Evolutionary conservation across 768 basidiomycete genomes (phyloP).

Genomic region (Trametes gibbosa): DNA sequence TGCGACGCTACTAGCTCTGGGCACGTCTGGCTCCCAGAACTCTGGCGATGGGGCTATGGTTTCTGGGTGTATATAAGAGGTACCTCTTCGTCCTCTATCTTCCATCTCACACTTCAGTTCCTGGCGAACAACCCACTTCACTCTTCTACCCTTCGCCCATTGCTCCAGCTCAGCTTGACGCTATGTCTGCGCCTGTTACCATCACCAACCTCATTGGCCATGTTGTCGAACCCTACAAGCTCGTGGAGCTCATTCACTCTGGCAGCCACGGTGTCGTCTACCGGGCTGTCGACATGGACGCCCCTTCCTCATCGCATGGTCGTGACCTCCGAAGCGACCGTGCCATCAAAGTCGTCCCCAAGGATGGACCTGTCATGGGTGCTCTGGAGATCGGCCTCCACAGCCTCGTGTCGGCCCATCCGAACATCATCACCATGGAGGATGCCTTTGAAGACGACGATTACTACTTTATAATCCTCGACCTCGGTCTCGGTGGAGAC

Average conservation of each 20-base stretch:
- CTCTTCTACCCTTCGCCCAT: background rate
- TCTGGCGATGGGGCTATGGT: background rate
- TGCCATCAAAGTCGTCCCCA: constrained; percentile 24
- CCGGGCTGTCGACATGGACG: constrained; percentile 59
- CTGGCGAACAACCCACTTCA: constrained; percentile 1
- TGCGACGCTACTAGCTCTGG: background rate
- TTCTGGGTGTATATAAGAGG: background rate
- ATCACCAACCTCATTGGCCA: constrained; percentile 17
- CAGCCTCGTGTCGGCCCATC: constrained; percentile 48
- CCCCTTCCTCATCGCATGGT: background rate
- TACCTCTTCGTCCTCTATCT: background rate
- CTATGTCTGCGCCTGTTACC: constrained; percentile 4
- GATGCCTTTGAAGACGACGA: constrained; percentile 57
- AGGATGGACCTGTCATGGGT: background rate
- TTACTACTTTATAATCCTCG: constrained; percentile 67
- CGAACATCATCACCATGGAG: constrained; percentile 68
- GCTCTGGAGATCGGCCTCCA: constrained; percentile 65
- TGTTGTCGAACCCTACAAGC: constrained; percentile 58
- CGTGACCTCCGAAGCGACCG: background rate
- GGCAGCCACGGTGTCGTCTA: constrained; percentile 95
- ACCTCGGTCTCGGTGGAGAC: constrained; percentile 41
- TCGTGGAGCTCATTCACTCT: constrained; percentile 79
- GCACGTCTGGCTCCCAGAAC: background rate
- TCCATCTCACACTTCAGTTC: background rate
- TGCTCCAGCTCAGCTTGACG: background rate